Evolutionary conservation across 768 basidiomycete genomes (phyloP), one percentile per base, ranked within the genome.

Genomic region (Lentinula lateritia): DNA sequence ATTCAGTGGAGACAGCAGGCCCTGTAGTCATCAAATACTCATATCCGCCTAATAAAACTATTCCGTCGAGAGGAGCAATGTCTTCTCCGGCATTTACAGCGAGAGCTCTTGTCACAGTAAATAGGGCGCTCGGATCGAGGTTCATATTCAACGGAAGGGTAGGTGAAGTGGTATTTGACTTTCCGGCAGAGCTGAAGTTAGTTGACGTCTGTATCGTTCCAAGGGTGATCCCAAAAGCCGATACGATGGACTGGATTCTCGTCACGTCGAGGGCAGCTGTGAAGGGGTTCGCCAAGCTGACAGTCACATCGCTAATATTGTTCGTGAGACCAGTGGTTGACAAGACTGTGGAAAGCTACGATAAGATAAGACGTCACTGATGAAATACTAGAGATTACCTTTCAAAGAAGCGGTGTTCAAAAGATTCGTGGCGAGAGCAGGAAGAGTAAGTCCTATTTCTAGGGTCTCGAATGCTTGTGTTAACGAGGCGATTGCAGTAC

Each of bases 11-110:
- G 9, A 65, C 66, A 6, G 68, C 60, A 52, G 66, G 64, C 38
- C 70, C 71, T n/a, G 75, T 74, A 43, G 74, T 77, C 23, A 75
- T 73, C 28, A 86, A 71, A 65, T 88, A 89, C 20, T 80, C 73
- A 61, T 85, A 83, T n/a, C 83, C 88, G n/a, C 88, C 88, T 5
- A 90, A 70, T 23, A 73, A 61, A 8, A 91, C 84, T 60, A 92
- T 85, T 8, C 77, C 81, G 63, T 92, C 89, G 64, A 91, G 72
- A 32, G 87, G 87, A 5, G 77, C 74, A 1, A 82, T 80, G 62
- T 82, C 75, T 57, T 88, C 68, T 1, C 87, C 85, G 9, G 87
- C 88, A 60, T 86, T 78, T 12, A 86, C 78, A 3, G 87, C 87
- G 10, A 90, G 77, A 5, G 78, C 75, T n/a, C 88, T 82, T 36